phyloP scores from a whole-genome alignment of 2,329 filamentous ascomycete genomes.

The Botrytis aclada region DNA sequence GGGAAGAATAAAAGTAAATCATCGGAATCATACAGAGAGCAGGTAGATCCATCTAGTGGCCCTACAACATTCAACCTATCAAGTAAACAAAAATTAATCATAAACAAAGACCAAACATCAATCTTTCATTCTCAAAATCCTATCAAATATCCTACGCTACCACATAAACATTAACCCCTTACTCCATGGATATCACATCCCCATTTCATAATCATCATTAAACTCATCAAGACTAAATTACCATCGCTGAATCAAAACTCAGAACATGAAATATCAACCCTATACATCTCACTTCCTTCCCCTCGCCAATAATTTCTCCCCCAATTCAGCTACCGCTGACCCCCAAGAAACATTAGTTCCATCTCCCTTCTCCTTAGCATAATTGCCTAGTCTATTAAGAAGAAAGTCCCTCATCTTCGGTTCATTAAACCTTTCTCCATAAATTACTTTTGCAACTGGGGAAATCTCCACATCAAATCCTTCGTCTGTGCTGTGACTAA shows the following conservation, averaged over 20 bases:
- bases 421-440: conserved; percentile 75
- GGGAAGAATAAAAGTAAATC: neutral
- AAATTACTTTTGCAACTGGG: conserved; percentile 61
- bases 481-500: conserved; percentile 44
- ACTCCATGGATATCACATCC: neutral
- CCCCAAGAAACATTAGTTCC: conserved; percentile 49
- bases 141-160: neutral
- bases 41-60: neutral
- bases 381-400: conserved; percentile 48
- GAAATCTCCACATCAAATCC: conserved; percentile 54
- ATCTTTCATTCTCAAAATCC: neutral
- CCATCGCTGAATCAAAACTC: neutral
- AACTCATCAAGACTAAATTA: neutral
- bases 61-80: neutral
- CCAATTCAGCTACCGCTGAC: conserved; percentile 53
- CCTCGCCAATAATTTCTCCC: conserved; percentile 53
- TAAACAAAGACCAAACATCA: neutral
- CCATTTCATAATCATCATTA: neutral
- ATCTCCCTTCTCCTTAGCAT: conserved; percentile 32
- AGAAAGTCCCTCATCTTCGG: conserved; percentile 74
- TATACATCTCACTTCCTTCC: conserved; percentile 46
- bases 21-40: neutral
- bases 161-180: neutral
- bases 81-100: neutral
- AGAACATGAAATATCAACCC: neutral